Base-by-base conservation (phyloP, 2,329 filamentous ascomycete genomes). In the Lachnellula willkommii region DNA sequence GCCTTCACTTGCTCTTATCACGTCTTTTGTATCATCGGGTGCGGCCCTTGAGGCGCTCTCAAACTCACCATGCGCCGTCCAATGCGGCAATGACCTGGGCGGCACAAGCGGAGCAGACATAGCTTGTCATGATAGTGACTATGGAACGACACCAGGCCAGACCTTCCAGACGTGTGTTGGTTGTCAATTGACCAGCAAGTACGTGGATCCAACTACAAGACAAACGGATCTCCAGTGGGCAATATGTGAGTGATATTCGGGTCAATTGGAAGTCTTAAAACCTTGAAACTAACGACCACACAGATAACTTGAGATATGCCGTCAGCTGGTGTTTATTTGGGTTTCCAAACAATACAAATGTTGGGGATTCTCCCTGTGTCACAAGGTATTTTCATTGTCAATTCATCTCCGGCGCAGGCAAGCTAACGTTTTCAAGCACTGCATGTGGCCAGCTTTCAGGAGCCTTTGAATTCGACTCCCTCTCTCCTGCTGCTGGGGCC, bases 251-350 rank as follows among this genome's bases (percentile, higher is more conserved):
- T 73, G 15, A 50, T 26, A 22, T 17, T 28, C 36, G 26, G 11
- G 11, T 39, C 37, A 15, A 26, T n/a, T n/a, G 20, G 7, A n/a
- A 15, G 11, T 37, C 20, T 28, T 8, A 24, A 28, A 17, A 12
- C 12, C 24, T 39, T 17, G 32, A n/a, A 15, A 35, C 45, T 55
- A 35, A 51, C 28, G 20, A 28, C 28, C 35, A 20, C 1, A 12
- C 40, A 84, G 81, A 84, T 60, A 85, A 85, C 60, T 60, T 84
- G 52, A 75, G 83, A 65, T 84, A 77, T 63, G 74, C 80, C 5
- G 60, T 78, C 1, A 78, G 78, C 1, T 77, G 77, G 62, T 87
- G 83, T 63, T 62, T 85, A 1, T 85, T 76, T 57, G 78, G 78
- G 2, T 67, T 69, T 5, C 76, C 77, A 0, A 69, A 73, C 32